Base-by-base conservation (phyloP, 2,329 filamentous ascomycete genomes). In the Cytospora paraplurivora region DNA sequence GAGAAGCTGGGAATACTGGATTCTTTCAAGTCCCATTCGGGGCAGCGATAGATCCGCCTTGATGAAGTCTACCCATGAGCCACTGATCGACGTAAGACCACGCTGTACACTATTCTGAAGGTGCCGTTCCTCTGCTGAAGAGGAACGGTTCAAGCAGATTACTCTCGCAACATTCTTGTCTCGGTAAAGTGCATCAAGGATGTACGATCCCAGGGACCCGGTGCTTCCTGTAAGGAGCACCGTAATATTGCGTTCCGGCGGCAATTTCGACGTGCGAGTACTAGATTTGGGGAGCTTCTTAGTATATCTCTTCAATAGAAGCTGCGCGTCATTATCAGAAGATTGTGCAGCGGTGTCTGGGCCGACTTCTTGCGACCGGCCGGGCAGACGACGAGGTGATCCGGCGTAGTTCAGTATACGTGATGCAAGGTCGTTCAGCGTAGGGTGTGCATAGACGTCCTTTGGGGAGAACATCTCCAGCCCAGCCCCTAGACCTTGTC, bases 201-300 rank as follows among this genome's bases (percentile, higher is more conserved):
- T 19, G 32, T 59, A 59, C 21, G 56, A 59, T 10, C 56, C 56
- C 33, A 59, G 44, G 6, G 56, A 59, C 10, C 56, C 56, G 6
- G 56, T 59, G n/a, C 37, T 59, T n/a, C 56, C 56, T 12, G 56
- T 59, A 11, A 59, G 33, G 34, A 55, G 32, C 21, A 55, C 52
- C 15, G 52, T 55, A 17, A 49, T 49, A 21, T 49, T 49, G 7
- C 15, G 44, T 21, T 49, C 44, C 17, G 44, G 44, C 4, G 44
- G 17, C 19, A 49, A 2, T 5, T 12, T 21, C 7, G 44, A 21
- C 17, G 13, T 19, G 19, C 44, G 15, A n/a, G 5, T 49, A 19
- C 19, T 21, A 1, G 44, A 19, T 7, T 1, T 49, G 17, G 44
- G 44, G 17, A 49, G 19, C 19, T n/a, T 21, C 44, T 19, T 49